Evolutionary conservation across 2,329 filamentous ascomycete species (phyloP), one percentile per base, ranked within the genome.

Genomic region (Exophiala spinifera): DNA sequence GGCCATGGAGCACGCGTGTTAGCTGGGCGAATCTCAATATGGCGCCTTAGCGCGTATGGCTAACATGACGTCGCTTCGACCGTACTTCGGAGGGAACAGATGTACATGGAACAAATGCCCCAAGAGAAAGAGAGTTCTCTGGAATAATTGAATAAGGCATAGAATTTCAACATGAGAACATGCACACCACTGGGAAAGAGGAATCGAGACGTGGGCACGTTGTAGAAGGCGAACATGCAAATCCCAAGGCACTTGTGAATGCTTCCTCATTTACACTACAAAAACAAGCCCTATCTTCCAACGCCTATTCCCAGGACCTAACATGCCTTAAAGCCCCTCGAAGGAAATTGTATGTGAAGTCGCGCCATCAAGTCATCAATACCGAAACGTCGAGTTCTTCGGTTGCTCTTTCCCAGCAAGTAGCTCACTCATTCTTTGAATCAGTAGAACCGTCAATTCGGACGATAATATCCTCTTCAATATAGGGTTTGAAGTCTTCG

Each of bases 381-480:
- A 37, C n/a, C 11, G 4, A 19, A 37, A 19, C 3, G 7, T 19
- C 3, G 3, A 37, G 34, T 15, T n/a, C 14, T 13, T 3, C 3
- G 14, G 1, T 3, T 37, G 8, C 17, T 37, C n/a, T 19, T 15
- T 19, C 2, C 34, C 34, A 10, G 6, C 13, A 15, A 10, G 13
- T 6, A 37, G 34, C 34, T 37, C 36, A 36, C 45, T 45, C 36
- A 19, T 51, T 23, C 34, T 46, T 23, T 42, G 34, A 36, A 20
- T 33, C 45, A 4, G 45, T 49, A 1, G 64, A 63, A 40, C 61
- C 66, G 60, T 64, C 62, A 53, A 76, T 75, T 11, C 81, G 76
- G 46, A 94, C 80, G 21, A 85, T 72, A 66, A 87, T 76, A 66
- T 96, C 90, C 65, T 91, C 84, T 72, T 96, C 91, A 59, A 96